phyloP scores from a whole-genome alignment of 169 alveolate genomes.

The Plasmodium gonderi region DNA sequence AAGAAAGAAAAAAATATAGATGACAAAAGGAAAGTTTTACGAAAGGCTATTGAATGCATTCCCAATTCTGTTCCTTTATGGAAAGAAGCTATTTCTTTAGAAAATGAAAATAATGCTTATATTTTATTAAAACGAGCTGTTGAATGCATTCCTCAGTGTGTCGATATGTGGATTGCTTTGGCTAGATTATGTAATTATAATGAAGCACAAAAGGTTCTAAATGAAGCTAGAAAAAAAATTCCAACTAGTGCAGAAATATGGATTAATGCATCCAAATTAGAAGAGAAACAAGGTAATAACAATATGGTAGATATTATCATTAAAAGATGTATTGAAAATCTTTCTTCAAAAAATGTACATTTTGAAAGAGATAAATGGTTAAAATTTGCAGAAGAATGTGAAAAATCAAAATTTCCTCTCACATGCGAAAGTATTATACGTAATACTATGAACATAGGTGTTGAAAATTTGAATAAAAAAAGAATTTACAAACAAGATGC shows the following conservation, averaged over 20 bases:
- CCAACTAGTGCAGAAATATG: constrained; percentile 96
- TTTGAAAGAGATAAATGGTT: constrained; percentile 93
- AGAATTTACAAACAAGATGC: constrained; percentile 87
- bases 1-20: constrained; percentile 91
- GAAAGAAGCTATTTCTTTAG: constrained; percentile 97
- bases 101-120: constrained; percentile 95
- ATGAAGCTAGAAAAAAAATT: constrained; percentile 96
- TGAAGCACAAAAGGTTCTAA: constrained; percentile 96
- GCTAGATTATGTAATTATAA: constrained; percentile 97
- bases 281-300: constrained; percentile 93
- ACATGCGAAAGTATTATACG: constrained; percentile 93
- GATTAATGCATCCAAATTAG: constrained; percentile 98
- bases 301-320: constrained; percentile 88
- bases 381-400: constrained; percentile 93
- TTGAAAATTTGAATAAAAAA: constrained; percentile 83
- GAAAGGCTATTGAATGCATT: constrained; percentile 96
- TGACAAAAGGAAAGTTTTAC: constrained; percentile 90
- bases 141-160: constrained; percentile 98
- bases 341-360: constrained; percentile 86
- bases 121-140: constrained; percentile 96
- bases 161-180: constrained; percentile 98
- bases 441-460: constrained; percentile 84
- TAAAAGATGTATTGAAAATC: constrained; percentile 88
- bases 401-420: constrained; percentile 85
- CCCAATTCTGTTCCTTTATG: constrained; percentile 97